Evolutionary conservation across 345 rosid genomes (phyloP), one percentile per base, ranked within the genome.

Genomic region (Acer negundo): DNA sequence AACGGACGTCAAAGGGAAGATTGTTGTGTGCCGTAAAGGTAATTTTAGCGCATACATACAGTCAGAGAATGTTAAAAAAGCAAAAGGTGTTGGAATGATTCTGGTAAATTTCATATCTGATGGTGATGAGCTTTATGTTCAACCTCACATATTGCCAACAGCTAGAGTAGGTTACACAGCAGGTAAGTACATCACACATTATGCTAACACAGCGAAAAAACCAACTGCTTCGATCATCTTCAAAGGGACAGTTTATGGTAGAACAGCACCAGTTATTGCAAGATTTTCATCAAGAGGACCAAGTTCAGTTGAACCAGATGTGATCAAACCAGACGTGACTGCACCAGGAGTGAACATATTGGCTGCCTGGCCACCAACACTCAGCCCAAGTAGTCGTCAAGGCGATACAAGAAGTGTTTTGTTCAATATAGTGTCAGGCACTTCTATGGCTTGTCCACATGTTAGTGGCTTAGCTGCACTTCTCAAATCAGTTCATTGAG

Each of bases 361-460:
- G 55, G 97, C 97, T 2, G 97, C 88, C 5, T 94, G 96, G 97
- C 90, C 94, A 15, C 84, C 91, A 0, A 70, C 16, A 19, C 35
- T 67, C 13, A 79, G 90, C 75, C 96, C 96, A 2, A 85, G 89
- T 9, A 64, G 63, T 15, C 83, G 88, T 53, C 65, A 64, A 42
- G 79, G 74, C 2, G 98, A 94, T 67, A 82, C 84, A 6, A 87
- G 97, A 69, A 82, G 90, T 0, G 94, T 90, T 26, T 16, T 71
- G 1, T 91, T 90, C 89, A 91, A 93, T 76, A 77, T 94, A 38
- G 53, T 86, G 22, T 93, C 98, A 1, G 97, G 97, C 44, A 94
- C 97, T 2, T 94, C 97, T 9, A 94, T 94, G 98, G 82, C 97
- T 0, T 92, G 97, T 72, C 97, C 98, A 1, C 98, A 93, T 72